These are phyloP conservation scores for Cryphonectria naterciae DNA, from an alignment of 2,329 filamentous ascomycete species.

Conservation along the genomic window DNA sequence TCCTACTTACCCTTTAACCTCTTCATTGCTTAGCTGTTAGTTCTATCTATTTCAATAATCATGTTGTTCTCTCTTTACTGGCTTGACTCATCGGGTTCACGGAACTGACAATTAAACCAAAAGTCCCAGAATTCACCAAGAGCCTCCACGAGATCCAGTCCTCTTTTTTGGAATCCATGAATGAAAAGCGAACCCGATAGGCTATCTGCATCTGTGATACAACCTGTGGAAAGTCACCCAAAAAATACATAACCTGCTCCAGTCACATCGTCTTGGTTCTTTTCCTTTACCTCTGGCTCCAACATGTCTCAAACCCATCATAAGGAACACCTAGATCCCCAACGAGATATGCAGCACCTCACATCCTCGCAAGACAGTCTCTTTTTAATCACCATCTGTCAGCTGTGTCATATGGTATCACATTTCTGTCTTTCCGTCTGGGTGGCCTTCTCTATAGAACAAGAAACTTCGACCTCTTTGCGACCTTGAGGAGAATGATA, in stretches of 20 bases:
- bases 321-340: neutral
- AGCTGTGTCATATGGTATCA: neutral
- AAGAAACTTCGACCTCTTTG: neutral
- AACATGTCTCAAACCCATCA: neutral
- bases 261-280: neutral
- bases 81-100: neutral
- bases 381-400: neutral
- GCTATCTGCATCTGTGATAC: too few species aligned
- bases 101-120: too few species aligned
- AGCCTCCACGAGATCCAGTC: neutral
- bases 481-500: neutral
- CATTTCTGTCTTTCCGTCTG: too few species aligned
- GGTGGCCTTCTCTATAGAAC: too few species aligned
- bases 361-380: neutral
- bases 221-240: neutral
- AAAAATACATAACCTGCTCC: neutral
- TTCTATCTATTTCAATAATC: too few species aligned
- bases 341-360: neutral
- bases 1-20: too few species aligned
- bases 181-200: neutral
- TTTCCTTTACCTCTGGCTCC: neutral
- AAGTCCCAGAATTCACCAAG: neutral
- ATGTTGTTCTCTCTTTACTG: neutral
- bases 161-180: neutral
- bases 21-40: too few species aligned